These are phyloP conservation scores for Rubroshorea leprosula DNA, from an alignment of 345 rosid genomes.

Conservation along the genomic window DNA sequence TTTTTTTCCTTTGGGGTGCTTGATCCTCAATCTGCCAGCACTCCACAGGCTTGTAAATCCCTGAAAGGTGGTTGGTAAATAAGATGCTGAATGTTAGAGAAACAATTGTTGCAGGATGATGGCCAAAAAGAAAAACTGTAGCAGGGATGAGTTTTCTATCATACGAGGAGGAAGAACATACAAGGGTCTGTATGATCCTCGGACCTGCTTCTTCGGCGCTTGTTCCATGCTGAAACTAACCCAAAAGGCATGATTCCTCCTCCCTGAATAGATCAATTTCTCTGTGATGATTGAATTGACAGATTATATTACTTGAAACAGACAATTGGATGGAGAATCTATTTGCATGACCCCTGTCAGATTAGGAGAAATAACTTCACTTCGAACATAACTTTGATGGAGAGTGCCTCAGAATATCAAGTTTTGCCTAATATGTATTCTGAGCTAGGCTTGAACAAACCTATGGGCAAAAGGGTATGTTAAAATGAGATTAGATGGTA, in stretches of 20 bases:
- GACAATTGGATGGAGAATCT: background rate
- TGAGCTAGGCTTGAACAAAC: no score
- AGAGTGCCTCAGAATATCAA: constrained; percentile 9
- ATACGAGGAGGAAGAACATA: constrained; percentile 37
- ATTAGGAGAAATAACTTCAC: no score
- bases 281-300: constrained; percentile 10
- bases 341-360: constrained; percentile 13
- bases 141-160: constrained; percentile 21
- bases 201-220: constrained; percentile 83
- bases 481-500: constrained; percentile 18
- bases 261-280: constrained; percentile 3
- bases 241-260: constrained; percentile 60
- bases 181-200: constrained; percentile 81
- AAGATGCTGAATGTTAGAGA: background rate
- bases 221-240: constrained; percentile 89
- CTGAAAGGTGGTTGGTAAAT: constrained; percentile 33
- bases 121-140: no score
- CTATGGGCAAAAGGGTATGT: background rate
- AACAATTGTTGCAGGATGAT: background rate
- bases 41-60: constrained; percentile 69
- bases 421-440: background rate
- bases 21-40: constrained; percentile 67
- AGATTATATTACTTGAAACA: background rate
- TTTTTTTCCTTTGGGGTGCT: constrained; percentile 39
- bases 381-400: constrained; percentile 8